A percentile compares a stretch with the other conserved stretches of the same genome.
Evolutionary conservation across 1,284 basidiomycete species (phyloP).

Genomic region (Earliella scabrosa): DNA sequence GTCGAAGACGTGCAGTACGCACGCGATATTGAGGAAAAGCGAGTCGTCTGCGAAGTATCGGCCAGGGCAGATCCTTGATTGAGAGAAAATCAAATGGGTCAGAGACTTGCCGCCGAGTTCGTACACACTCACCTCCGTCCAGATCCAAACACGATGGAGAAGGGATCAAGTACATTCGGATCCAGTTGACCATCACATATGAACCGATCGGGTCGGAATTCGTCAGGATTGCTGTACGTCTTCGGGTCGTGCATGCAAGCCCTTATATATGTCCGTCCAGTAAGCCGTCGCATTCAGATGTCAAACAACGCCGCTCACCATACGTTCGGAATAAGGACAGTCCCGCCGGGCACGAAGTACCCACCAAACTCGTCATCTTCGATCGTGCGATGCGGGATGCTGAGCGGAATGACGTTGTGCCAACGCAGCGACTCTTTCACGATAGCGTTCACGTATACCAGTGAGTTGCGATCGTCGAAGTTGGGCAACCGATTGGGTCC

Average conservation of each 20-base stretch:
- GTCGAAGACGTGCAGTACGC: slow-evolving; percentile 46
- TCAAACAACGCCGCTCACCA: slow-evolving; percentile 2
- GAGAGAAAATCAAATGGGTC: not conserved
- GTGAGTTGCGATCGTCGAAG: slow-evolving; percentile 14
- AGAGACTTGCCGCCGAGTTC: too few species aligned
- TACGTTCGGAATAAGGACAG: slow-evolving; percentile 14
- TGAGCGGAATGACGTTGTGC: slow-evolving; percentile 4
- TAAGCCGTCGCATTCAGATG: too few species aligned
- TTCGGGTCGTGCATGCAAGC: slow-evolving; percentile 5
- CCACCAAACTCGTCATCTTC: slow-evolving; percentile 16
- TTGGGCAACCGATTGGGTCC: slow-evolving; percentile 20
- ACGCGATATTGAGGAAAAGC: slow-evolving; percentile 44
- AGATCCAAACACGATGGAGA: slow-evolving; percentile 3
- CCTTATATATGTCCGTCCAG: not conserved
- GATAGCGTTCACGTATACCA: slow-evolving; percentile 25
- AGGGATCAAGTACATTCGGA: not conserved
- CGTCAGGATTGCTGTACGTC: slow-evolving; percentile 1
- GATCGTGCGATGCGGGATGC: slow-evolving; percentile 6
- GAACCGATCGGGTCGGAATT: slow-evolving; percentile 8
- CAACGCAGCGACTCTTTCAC: slow-evolving; percentile 18
- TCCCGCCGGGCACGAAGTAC: slow-evolving; percentile 27
- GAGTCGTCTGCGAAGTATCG: slow-evolving; percentile 29
- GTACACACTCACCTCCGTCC: slow-evolving; percentile 2
- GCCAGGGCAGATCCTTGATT: slow-evolving; percentile 23
- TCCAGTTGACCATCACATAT: slow-evolving; percentile 2